phyloP scores from a whole-genome alignment of 2,329 filamentous ascomycete genomes.

The Phaeosphaeriaceae sp. region DNA sequence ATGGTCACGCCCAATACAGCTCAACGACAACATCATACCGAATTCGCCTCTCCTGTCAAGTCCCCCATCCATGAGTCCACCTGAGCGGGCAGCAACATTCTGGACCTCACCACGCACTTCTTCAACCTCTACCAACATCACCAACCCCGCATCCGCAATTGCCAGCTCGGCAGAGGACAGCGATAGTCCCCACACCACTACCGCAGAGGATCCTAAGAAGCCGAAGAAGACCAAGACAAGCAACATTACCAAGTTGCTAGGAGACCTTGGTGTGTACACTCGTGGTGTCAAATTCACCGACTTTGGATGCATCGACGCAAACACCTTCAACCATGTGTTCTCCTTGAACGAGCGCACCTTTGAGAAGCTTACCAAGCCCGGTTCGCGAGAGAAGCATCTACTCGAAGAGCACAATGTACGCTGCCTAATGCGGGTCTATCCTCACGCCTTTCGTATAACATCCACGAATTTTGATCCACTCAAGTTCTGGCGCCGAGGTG shows the following conservation, averaged over 20 bases:
- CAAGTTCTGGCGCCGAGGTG: slow-evolving; percentile 90
- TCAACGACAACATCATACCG: slow-evolving; percentile 64
- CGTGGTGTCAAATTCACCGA: slow-evolving; percentile 82
- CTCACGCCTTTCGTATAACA: slow-evolving; percentile 77
- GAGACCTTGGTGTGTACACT: slow-evolving; percentile 83
- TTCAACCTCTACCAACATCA: slow-evolving; percentile 63
- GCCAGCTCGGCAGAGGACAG: slow-evolving; percentile 76
- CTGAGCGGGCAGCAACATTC: slow-evolving; percentile 55
- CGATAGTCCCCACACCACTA: slow-evolving; percentile 66
- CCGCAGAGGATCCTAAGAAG: slow-evolving; percentile 64
- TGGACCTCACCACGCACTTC: slow-evolving; percentile 61
- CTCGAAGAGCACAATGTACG: slow-evolving; percentile 90
- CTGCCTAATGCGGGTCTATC: slow-evolving; percentile 89
- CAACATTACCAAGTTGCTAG: slow-evolving; percentile 85
- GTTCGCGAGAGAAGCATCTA: slow-evolving; percentile 75
- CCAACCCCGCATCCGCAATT: slow-evolving; percentile 61
- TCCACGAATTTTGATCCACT: slow-evolving; percentile 96
- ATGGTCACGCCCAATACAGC: slow-evolving; percentile 67
- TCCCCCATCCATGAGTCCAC: slow-evolving; percentile 60
- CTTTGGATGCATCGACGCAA: slow-evolving; percentile 79
- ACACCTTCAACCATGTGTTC: slow-evolving; percentile 91
- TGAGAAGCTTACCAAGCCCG: slow-evolving; percentile 77
- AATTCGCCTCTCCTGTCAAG: slow-evolving; percentile 59
- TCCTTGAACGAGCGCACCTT: slow-evolving; percentile 93
- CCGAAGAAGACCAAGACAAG: slow-evolving; percentile 69